Evolutionary conservation across 306 rosid genomes (phyloP), one percentile per base, ranked within the genome.

Genomic region (Casuarina equisetifolia): DNA sequence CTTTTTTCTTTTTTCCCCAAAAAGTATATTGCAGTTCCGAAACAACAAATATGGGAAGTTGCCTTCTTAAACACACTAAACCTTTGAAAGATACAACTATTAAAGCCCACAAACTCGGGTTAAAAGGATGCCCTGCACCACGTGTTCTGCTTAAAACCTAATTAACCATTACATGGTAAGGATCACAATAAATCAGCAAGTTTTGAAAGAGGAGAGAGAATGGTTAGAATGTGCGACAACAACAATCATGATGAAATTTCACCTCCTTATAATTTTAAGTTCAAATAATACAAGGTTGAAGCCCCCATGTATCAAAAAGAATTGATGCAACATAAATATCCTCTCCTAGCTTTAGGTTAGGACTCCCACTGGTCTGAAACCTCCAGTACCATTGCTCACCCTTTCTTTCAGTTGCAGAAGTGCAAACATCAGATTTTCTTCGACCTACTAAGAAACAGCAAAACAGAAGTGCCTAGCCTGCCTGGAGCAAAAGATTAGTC

Each of bases 261-360:
- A 73, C 79, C 84, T 79, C 25, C 80, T 62, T 83, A 58, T 79
- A 49, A 64, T 79, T 59, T 64, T 53, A 72, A 45, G n/a, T 71
- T 53, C 74, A 80, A 76, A 83, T 86, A 76, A 77, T 79, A 84
- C 88, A 86, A 73, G 81, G 79, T 73, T 59, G 85, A 74, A 67
- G 85, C 78, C 78, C 78, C 84, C 57, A 36, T 36, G 84, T 57
- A 83, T 79, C 82, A 70, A 73, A 67, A 59, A 86, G 83, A 81
- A 58, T 74, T 57, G 82, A 77, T 73, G 80, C 87, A 66, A 57
- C 83, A 72, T 40, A 48, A 50, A 49, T 48, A 72, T 70, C 53
- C 8, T 46, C 72, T 69, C 74, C 48, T 55, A 50, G 80, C 57
- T 79, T 74, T 76, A 74, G 1, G 66, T 17, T 55, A 58, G 72